Conservation (phyloP, 2,329 filamentous ascomycete genomes). For the Pseudogymnoascus sp. region DNA sequence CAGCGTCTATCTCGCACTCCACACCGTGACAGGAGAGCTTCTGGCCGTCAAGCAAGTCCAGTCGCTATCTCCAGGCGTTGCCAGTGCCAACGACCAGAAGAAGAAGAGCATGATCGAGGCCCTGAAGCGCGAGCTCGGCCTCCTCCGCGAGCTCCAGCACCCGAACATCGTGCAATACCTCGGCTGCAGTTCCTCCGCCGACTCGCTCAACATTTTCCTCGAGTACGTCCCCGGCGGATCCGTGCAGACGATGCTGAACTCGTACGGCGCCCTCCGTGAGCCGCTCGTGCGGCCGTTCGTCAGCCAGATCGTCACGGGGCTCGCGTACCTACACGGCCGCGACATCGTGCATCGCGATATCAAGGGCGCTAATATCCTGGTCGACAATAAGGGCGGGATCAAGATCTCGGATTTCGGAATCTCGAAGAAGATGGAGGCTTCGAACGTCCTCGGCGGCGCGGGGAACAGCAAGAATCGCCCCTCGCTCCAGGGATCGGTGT, state of each 20-base stretch:
- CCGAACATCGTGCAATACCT: constrained; percentile 98
- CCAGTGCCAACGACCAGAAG: constrained; percentile 75
- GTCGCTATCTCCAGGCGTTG: constrained; percentile 69
- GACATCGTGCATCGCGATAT: constrained; percentile 99
- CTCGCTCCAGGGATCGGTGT: constrained; percentile 92
- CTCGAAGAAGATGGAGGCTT: constrained; percentile 92
- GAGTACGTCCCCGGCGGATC: constrained; percentile 97
- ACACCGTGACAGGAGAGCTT: constrained; percentile 92
- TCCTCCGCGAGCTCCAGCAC: constrained; percentile 89
- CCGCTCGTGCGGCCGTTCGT: constrained; percentile 96
- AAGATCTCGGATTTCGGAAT: constrained; percentile 99
- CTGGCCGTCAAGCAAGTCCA: constrained; percentile 99
- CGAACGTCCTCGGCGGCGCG: constrained; percentile 68
- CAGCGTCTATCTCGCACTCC: constrained; percentile 87
- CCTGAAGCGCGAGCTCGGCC: constrained; percentile 89
- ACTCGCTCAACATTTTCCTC: constrained; percentile 97
- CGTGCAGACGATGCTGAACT: constrained; percentile 97
- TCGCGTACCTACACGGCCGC: constrained; percentile 86
- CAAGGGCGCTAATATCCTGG: constrained; percentile 97
- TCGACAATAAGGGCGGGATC: constrained; percentile 97
- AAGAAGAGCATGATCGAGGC: constrained; percentile 99
- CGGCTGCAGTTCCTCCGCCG: constrained; percentile 83
- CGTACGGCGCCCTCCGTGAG: constrained; percentile 91
- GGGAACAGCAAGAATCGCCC: constrained; percentile 62
- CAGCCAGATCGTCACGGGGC: constrained; percentile 84